phyloP scores from a whole-genome alignment of 352 stramenopile species.

The Phytophthora chlamydospora region DNA sequence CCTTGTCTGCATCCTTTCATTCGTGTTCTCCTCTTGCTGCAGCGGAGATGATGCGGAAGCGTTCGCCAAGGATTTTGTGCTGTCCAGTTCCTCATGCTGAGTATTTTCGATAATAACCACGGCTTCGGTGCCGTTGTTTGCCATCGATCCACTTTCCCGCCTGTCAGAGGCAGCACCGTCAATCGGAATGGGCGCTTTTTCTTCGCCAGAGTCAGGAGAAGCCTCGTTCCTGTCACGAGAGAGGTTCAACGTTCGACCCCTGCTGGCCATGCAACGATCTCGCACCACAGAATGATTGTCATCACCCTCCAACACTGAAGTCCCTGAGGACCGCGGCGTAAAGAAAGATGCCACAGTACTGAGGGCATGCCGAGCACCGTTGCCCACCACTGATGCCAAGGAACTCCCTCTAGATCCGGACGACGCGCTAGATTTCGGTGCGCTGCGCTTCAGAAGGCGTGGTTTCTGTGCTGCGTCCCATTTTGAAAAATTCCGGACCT shows the following conservation, averaged over 20 bases:
- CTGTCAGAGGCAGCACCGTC: slow-evolving; percentile 8
- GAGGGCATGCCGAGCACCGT: slow-evolving; percentile 18
- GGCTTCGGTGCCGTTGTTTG: background rate
- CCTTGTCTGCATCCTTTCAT: slow-evolving; percentile 18
- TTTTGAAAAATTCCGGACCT: slow-evolving; percentile 24
- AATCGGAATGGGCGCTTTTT: slow-evolving; percentile 29
- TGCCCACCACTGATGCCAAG: slow-evolving; percentile 17
- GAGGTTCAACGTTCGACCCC: slow-evolving; percentile 25
- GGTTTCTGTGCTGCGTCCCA: slow-evolving; percentile 11
- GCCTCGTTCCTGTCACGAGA: slow-evolving; percentile 15
- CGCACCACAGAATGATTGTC: slow-evolving; percentile 8
- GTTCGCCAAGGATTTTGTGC: background rate
- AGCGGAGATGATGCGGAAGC: slow-evolving; percentile 1
- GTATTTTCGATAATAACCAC: slow-evolving; percentile 17
- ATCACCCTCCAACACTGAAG: slow-evolving; percentile 29
- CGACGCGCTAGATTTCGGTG: slow-evolving; percentile 12
- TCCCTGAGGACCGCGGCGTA: slow-evolving; percentile 2
- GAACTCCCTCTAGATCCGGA: background rate
- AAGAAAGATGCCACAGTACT: slow-evolving; percentile 35
- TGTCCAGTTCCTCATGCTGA: slow-evolving; percentile 11
- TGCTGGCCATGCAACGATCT: slow-evolving; percentile 2
- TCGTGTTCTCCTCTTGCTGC: slow-evolving; percentile 23
- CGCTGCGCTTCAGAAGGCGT: slow-evolving; percentile 3
- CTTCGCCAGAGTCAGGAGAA: slow-evolving; percentile 14
- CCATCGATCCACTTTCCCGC: background rate